phyloP scores from a whole-genome alignment of 148 eudicot species.

The Chenopodium quinoa region DNA sequence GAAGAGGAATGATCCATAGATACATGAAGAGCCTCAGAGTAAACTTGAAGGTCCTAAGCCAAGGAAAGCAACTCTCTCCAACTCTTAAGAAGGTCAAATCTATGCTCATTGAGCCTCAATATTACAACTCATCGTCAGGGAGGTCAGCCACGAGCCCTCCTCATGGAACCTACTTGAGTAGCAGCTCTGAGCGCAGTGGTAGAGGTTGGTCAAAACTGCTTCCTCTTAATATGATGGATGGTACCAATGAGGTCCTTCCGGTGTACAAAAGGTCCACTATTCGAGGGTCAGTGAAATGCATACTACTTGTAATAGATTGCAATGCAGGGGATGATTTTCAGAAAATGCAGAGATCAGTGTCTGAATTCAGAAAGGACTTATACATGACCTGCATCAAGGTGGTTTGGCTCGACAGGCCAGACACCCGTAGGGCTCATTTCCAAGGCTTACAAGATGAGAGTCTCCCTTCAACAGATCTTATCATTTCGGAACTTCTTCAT shows the following conservation, averaged over 20 bases:
- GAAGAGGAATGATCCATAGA: conserved; percentile 40
- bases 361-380: conserved; percentile 59
- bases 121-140: conserved; percentile 36
- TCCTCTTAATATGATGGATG: conserved; percentile 44
- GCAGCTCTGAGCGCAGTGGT: conserved; percentile 10
- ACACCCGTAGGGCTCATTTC: conserved; percentile 34
- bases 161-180: conserved; percentile 25
- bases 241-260: conserved; percentile 24
- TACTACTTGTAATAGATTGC: conserved; percentile 57
- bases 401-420: conserved; percentile 66
- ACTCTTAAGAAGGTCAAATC: conserved; percentile 44
- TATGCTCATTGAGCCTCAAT: conserved; percentile 25
- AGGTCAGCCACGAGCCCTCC: conserved; percentile 34
- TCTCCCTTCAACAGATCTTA: conserved; percentile 50
- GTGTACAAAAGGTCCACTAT: conserved; percentile 21
- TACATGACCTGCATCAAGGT: conserved; percentile 39
- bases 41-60: conserved; percentile 37
- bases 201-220: conserved; percentile 24
- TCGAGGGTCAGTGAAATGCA: conserved; percentile 29
- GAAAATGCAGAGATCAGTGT: conserved; percentile 47
- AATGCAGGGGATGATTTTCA: conserved; percentile 50
- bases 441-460: conserved; percentile 44
- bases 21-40: conserved; percentile 60
- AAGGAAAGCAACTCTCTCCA: conserved; percentile 37
- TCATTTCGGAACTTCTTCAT: conserved; percentile 70